Evolutionary conservation across 1,284 basidiomycete genomes (phyloP).

Genomic region (Cystobasidiaceae sp.): DNA sequence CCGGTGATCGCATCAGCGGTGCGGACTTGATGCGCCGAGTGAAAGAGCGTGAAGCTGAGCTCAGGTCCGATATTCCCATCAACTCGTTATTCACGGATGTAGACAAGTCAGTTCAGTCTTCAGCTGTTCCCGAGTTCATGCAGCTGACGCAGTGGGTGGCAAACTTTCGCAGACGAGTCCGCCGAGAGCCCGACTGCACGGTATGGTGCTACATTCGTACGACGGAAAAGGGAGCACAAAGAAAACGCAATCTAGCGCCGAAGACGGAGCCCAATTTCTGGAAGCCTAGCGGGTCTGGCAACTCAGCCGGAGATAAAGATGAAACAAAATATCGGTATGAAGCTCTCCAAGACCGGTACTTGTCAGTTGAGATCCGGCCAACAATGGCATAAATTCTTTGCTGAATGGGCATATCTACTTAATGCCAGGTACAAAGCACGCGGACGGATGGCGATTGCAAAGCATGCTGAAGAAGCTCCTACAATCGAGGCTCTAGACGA

Average conservation of each 20-base stretch:
- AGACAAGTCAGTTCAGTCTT: not conserved
- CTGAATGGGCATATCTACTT: not conserved
- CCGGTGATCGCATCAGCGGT: not conserved
- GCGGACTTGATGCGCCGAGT: no score
- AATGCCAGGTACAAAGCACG: conserved; percentile 6
- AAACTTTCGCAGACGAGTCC: not conserved
- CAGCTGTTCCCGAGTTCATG: not conserved
- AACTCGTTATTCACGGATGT: not conserved
- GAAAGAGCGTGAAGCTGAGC: no score
- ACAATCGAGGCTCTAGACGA: not conserved
- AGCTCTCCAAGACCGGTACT: not conserved
- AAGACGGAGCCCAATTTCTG: not conserved
- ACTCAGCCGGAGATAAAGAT: not conserved
- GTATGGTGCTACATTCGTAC: conserved; percentile 23
- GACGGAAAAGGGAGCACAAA: conserved; percentile 17
- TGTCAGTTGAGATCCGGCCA: not conserved
- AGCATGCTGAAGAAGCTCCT: conserved; percentile 5
- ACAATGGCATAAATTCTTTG: not conserved
- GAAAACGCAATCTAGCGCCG: not conserved
- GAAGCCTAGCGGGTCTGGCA: not conserved
- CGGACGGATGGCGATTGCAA: conserved; percentile 10
- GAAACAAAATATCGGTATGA: conserved; percentile 21
- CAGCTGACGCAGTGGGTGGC: not conserved
- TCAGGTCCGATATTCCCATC: no score
- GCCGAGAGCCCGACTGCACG: conserved; percentile 15